These are phyloP conservation scores for Jacaranda mimosifolia DNA, from an alignment of 257 asterid genomes.

Conservation along the genomic window DNA sequence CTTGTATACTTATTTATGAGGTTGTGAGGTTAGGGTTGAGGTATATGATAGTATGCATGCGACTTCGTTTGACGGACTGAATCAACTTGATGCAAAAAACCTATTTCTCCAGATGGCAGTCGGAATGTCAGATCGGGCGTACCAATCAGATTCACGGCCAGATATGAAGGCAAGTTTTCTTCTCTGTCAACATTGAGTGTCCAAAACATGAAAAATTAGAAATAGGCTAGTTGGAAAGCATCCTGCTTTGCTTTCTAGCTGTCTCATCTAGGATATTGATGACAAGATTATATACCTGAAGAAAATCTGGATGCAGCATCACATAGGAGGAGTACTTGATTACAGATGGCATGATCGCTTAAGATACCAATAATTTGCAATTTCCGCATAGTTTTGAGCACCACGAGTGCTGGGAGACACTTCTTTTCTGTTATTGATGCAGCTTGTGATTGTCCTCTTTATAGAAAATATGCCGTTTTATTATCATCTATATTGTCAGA, in stretches of 20 bases:
- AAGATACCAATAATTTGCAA: neutral
- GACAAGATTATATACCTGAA: conserved; percentile 1
- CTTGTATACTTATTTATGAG: conserved; percentile 20
- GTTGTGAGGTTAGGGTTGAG: conserved; percentile 30
- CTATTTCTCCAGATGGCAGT: conserved; percentile 86
- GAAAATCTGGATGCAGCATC: conserved; percentile 30
- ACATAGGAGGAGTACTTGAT: conserved; percentile 28
- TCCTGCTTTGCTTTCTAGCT: conserved; percentile 6
- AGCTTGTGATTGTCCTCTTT: neutral
- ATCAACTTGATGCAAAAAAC: conserved; percentile 35
- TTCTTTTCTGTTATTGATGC: neutral
- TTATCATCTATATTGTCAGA: neutral
- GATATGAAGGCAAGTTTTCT: conserved; percentile 71
- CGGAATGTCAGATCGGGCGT: conserved; percentile 84
- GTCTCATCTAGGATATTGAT: conserved; percentile 13
- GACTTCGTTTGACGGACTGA: conserved; percentile 25
- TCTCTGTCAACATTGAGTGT: conserved; percentile 12
- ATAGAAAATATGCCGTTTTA: neutral
- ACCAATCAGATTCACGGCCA: conserved; percentile 78
- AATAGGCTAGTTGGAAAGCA: conserved; percentile 2
- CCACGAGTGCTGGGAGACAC: conserved; percentile 15
- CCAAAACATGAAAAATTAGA: conserved; percentile 20
- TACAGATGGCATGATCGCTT: neutral
- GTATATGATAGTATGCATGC: neutral
- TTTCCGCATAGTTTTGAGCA: conserved; percentile 15